These are phyloP conservation scores for Ceratobasidium sp. DNA, from an alignment of 1,284 basidiomycete genomes.

Conservation along the genomic window DNA sequence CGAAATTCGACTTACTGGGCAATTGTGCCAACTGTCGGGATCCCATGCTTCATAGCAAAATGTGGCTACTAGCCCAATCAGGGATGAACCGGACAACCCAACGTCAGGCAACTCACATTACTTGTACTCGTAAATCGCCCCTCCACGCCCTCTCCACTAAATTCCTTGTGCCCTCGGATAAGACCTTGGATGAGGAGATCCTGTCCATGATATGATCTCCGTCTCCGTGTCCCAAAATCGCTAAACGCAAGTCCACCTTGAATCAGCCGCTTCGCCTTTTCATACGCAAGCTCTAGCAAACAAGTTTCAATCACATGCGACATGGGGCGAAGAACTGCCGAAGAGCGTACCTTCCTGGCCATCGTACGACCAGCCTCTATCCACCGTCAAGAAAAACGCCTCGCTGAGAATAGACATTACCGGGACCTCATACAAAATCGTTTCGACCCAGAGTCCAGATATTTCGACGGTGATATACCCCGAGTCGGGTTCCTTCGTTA, in stretches of 20 bases:
- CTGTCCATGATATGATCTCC: conserved; percentile 85
- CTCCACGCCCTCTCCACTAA: conserved; percentile 56
- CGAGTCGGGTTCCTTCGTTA: conserved; percentile 64
- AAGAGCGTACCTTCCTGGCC: conserved; percentile 75
- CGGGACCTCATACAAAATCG: conserved; percentile 97
- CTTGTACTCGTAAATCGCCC: conserved; percentile 87
- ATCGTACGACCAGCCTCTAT: conserved; percentile 86
- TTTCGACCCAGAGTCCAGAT: conserved; percentile 86
- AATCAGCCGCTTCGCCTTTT: conserved; percentile 80
- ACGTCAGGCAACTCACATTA: conserved; percentile 68
- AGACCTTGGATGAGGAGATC: conserved; percentile 83
- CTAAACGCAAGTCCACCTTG: conserved; percentile 80
- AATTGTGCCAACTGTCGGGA: conserved; percentile 85
- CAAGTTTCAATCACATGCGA: conserved; percentile 57
- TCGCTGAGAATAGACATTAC: conserved; percentile 91
- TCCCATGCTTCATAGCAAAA: conserved; percentile 79
- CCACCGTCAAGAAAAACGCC: conserved; percentile 77
- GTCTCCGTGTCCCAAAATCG: conserved; percentile 93
- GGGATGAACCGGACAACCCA: not conserved
- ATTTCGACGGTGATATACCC: conserved; percentile 84
- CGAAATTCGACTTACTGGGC: conserved; percentile 76
- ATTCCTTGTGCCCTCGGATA: conserved; percentile 71
- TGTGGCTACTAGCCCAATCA: conserved; percentile 68
- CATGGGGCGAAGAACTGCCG: not conserved
- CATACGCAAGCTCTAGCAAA: conserved; percentile 67